These are phyloP conservation scores for Aureobasidium sp. DNA, from an alignment of 2,329 filamentous ascomycete species.

Conservation along the genomic window DNA sequence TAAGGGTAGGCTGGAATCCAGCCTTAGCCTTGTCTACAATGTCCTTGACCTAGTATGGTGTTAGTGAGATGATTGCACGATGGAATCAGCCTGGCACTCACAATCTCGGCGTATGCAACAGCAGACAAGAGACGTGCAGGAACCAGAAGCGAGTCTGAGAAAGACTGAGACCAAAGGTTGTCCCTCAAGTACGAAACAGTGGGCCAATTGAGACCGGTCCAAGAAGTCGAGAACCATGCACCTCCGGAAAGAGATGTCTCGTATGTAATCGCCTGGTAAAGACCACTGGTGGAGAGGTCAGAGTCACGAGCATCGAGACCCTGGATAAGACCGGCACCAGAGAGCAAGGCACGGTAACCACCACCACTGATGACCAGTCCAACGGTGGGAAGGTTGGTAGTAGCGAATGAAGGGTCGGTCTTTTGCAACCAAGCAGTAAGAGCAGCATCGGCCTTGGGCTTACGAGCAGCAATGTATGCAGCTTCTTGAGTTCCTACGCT, in stretches of 20 bases:
- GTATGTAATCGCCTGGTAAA: slow-evolving; percentile 40
- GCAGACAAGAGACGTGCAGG: slow-evolving; percentile 26
- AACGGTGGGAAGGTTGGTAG: slow-evolving; percentile 30
- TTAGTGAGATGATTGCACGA: neutral
- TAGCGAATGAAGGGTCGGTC: slow-evolving; percentile 27
- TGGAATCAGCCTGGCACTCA: neutral
- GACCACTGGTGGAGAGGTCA: slow-evolving; percentile 29
- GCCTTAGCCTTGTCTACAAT: slow-evolving; percentile 29
- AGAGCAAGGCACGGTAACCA: slow-evolving; percentile 34
- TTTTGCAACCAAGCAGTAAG: slow-evolving; percentile 33
- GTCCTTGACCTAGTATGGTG: slow-evolving; percentile 18
- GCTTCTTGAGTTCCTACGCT: slow-evolving; percentile 31
- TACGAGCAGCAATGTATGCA: slow-evolving; percentile 31
- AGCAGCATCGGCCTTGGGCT: slow-evolving; percentile 29
- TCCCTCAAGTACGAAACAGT: slow-evolving; percentile 33
- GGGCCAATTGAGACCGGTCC: slow-evolving; percentile 39
- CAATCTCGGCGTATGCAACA: slow-evolving; percentile 23
- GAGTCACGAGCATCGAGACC: slow-evolving; percentile 37
- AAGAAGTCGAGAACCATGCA: slow-evolving; percentile 37
- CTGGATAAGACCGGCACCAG: slow-evolving; percentile 33
- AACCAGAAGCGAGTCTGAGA: slow-evolving; percentile 30
- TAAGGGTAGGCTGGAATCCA: slow-evolving; percentile 32
- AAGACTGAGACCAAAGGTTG: slow-evolving; percentile 33
- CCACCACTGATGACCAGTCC: slow-evolving; percentile 37
- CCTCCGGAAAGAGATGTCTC: slow-evolving; percentile 39